Conservation (phyloP, 2,329 filamentous ascomycete genomes). For the Penicillium sp. region DNA sequence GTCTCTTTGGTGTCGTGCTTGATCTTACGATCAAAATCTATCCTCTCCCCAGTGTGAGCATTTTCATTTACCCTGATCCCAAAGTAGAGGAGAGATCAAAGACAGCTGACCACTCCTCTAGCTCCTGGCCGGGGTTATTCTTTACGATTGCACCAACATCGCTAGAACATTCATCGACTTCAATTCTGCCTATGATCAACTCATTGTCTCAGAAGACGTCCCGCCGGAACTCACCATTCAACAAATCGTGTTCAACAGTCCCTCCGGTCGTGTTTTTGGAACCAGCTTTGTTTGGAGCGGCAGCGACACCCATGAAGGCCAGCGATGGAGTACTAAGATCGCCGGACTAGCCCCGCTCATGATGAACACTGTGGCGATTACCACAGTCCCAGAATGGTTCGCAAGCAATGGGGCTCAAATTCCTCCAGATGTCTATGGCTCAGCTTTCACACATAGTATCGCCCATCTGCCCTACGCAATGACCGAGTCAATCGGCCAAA, state of each 20-base stretch:
- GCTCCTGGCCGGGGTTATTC: constrained; percentile 16
- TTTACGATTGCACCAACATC: constrained; percentile 16
- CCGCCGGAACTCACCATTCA: constrained; percentile 12
- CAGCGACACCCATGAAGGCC: constrained; percentile 9
- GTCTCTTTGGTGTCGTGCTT: constrained; percentile 17
- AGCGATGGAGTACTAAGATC: constrained; percentile 14
- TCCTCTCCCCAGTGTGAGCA: constrained; percentile 7
- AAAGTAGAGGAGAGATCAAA: too few species aligned
- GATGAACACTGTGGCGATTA: constrained; percentile 13
- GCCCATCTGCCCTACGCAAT: constrained; percentile 5
- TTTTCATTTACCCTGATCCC: too few species aligned
- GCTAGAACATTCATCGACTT: constrained; percentile 2
- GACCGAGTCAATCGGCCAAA: constrained; percentile 5
- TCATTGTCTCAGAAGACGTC: constrained; percentile 6
- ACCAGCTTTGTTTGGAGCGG: constrained; percentile 12
- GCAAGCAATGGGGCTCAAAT: constrained; percentile 2
- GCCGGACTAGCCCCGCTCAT: constrained; percentile 8
- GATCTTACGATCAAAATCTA: constrained; percentile 17
- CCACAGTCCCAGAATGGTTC: constrained; percentile 11
- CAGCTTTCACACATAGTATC: constrained; percentile 6
- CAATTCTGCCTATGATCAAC: constrained; percentile 11
- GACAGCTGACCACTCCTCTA: background rate
- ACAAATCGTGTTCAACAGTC: constrained; percentile 11
- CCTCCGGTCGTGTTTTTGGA: constrained; percentile 9
- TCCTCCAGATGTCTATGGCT: constrained; percentile 4